Evolutionary conservation across 805 yeast species (phyloP).

Genomic region (Peterozyma toletana): DNA sequence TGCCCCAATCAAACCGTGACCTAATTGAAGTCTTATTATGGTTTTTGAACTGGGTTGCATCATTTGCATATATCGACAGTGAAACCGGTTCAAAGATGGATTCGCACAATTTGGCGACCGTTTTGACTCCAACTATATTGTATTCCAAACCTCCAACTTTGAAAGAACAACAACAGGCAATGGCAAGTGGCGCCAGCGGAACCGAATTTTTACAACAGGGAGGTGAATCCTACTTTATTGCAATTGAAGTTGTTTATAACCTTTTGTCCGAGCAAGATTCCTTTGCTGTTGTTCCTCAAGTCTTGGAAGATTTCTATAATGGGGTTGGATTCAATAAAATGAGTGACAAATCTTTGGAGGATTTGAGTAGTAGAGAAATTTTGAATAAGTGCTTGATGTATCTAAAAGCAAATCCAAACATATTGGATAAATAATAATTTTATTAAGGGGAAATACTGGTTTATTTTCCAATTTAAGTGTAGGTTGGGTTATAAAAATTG

Average conservation of each 20-base stretch:
- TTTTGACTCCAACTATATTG: slow-evolving; percentile 85
- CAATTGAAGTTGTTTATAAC: slow-evolving; percentile 84
- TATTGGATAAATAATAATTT: background rate
- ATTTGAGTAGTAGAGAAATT: slow-evolving; percentile 30
- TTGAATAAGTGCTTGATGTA: slow-evolving; percentile 23
- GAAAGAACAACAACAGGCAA: slow-evolving; percentile 10
- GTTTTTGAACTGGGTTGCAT: slow-evolving; percentile 91
- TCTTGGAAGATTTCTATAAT: slow-evolving; percentile 42
- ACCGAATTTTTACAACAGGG: slow-evolving; percentile 13
- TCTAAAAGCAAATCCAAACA: slow-evolving; percentile 18
- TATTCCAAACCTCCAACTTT: slow-evolving; percentile 40
- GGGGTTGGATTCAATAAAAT: slow-evolving; percentile 31
- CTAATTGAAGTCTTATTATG: slow-evolving; percentile 77
- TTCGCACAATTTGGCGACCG: slow-evolving; percentile 90
- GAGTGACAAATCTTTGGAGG: slow-evolving; percentile 4
- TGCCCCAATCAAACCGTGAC: slow-evolving; percentile 80
- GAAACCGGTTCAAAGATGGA: slow-evolving; percentile 91
- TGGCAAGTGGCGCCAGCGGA: slow-evolving; percentile 11
- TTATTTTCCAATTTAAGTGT: too few species aligned
- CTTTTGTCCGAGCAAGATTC: slow-evolving; percentile 78
- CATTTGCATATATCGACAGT: slow-evolving; percentile 89
- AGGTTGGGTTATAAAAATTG: too few species aligned
- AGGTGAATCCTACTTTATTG: slow-evolving; percentile 76
- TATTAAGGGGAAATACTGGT: too few species aligned
- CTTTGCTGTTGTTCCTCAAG: slow-evolving; percentile 69